Conservation (phyloP, 306 rosid species). For the Castanopsis chinensis region DNA sequence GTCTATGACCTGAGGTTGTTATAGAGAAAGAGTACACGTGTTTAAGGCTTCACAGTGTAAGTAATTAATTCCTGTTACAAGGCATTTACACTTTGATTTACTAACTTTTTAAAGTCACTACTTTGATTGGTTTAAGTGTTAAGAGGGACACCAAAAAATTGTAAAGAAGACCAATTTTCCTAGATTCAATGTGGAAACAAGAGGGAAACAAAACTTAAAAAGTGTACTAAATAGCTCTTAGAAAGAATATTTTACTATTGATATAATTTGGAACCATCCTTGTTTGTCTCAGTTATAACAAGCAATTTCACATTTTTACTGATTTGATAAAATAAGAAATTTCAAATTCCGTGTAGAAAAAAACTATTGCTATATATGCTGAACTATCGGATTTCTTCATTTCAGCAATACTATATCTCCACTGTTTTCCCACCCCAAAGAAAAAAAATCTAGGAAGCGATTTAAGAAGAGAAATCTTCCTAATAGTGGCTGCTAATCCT, state of each 20-base stretch:
- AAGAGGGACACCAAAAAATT: too few species aligned
- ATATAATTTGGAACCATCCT: conserved; percentile 2
- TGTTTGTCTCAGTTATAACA: background rate
- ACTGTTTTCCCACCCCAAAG: conserved; percentile 1
- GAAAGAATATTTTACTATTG: background rate
- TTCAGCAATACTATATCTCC: background rate
- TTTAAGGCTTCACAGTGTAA: too few species aligned
- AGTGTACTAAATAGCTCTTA: background rate
- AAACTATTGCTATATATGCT: conserved; percentile 1
- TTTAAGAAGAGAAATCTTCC: background rate
- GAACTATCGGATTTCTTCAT: background rate
- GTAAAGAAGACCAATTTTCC: too few species aligned
- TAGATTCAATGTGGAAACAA: too few species aligned
- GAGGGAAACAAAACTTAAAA: too few species aligned
- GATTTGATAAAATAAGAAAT: conserved; percentile 8
- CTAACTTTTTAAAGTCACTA: too few species aligned
- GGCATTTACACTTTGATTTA: too few species aligned
- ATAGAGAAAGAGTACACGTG: too few species aligned
- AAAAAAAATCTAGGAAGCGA: conserved; percentile 8
- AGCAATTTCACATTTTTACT: background rate
- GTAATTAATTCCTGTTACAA: too few species aligned
- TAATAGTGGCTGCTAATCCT: background rate
- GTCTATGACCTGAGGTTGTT: too few species aligned
- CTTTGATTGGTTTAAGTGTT: too few species aligned
- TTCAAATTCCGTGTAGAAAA: background rate